Evolutionary conservation across 2,329 filamentous ascomycete genomes (phyloP).

Genomic region (Pseudogymnoascus sp.): DNA sequence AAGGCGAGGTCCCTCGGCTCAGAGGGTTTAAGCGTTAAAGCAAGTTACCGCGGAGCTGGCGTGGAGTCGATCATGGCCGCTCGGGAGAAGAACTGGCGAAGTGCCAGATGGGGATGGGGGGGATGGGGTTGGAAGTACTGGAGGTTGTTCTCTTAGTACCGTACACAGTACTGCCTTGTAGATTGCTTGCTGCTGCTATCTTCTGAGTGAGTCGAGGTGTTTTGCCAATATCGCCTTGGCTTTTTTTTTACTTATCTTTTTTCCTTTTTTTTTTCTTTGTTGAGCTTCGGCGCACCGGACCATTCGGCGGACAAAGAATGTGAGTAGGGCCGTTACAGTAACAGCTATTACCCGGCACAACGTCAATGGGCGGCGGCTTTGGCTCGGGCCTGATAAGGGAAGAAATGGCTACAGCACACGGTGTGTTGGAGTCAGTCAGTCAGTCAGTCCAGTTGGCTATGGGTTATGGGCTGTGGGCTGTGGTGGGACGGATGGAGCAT

Average conservation of each 20-base stretch:
- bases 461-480: neutral
- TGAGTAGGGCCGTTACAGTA: neutral
- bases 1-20: neutral
- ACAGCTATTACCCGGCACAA: neutral
- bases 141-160: neutral
- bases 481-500: neutral
- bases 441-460: neutral
- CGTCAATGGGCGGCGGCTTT: neutral
- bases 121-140: neutral
- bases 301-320: neutral
- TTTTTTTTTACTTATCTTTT: neutral
- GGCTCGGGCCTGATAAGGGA: neutral
- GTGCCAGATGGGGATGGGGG: neutral
- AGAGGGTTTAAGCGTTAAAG: neutral
- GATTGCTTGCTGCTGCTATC: neutral
- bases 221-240: slow-evolving; percentile 6
- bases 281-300: neutral
- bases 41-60: neutral
- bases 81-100: slow-evolving; percentile 6
- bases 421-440: neutral
- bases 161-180: no score
- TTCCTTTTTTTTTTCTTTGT: neutral
- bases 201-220: neutral
- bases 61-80: neutral
- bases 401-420: neutral